A percentile compares a stretch with the other conserved stretches of the same genome.
Conservation (phyloP, 176 grass and related monocot species). For the Carex myosuroides region DNA sequence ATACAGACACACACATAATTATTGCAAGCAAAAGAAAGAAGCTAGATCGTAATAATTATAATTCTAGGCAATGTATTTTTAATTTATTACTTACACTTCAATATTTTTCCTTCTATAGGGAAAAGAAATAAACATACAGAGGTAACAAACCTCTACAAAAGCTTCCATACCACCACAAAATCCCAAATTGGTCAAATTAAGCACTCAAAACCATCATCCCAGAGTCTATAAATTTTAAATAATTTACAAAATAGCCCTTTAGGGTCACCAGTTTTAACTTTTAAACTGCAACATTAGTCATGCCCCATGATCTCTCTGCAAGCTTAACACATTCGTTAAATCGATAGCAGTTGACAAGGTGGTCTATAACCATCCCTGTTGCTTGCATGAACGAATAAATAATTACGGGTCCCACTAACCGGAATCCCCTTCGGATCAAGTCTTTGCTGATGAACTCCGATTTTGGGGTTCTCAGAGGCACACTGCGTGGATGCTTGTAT, state of each 20-base stretch:
- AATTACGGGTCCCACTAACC: conserved; percentile 87
- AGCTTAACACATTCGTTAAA: conserved; percentile 60
- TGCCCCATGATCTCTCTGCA: conserved; percentile 68
- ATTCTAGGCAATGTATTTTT: background rate
- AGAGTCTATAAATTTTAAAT: conserved; percentile 9
- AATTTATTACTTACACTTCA: background rate
- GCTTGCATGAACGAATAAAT: conserved; percentile 97
- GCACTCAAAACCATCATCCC: conserved; percentile 1
- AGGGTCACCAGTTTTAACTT: conserved; percentile 19
- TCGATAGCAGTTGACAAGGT: conserved; percentile 74
- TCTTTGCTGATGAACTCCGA: conserved; percentile 93
- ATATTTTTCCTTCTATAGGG: background rate
- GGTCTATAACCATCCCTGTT: conserved; percentile 70
- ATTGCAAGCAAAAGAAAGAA: background rate
- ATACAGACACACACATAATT: background rate
- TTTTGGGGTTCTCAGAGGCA: conserved; percentile 81
- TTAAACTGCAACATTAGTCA: conserved; percentile 66
- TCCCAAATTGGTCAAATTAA: background rate
- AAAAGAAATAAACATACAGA: background rate
- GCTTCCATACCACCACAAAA: background rate
- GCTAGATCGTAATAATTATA: background rate
- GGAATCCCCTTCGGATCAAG: conserved; percentile 67
- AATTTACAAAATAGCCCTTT: conserved; percentile 1
- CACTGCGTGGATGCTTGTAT: conserved; percentile 58
- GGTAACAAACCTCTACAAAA: background rate